A percentile compares a stretch with the other conserved stretches of the same genome.
phyloP scores from a whole-genome alignment of 495 filamentous ascomycete genomes.

The Eremomyces bilateralis region DNA sequence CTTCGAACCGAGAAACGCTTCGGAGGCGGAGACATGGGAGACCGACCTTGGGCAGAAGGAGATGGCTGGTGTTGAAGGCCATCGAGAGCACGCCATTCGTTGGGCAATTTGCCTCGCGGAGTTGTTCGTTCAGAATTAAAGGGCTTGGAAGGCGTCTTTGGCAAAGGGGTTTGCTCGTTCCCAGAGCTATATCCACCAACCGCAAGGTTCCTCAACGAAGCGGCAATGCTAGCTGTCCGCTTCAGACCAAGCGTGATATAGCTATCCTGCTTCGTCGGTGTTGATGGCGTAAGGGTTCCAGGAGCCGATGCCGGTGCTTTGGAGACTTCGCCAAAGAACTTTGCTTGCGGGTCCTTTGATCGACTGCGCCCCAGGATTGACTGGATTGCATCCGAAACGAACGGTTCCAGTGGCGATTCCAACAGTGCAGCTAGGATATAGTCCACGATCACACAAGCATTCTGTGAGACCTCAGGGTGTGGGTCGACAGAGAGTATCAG shows the following conservation, averaged over 20 bases:
- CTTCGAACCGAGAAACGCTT: conserved; percentile 42
- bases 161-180: conserved; percentile 10
- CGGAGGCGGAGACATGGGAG: conserved; percentile 55
- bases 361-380: conserved; percentile 40
- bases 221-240: conserved; percentile 51
- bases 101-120: conserved; percentile 26
- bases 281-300: conserved; percentile 31
- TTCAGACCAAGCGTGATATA: conserved; percentile 41
- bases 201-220: conserved; percentile 45
- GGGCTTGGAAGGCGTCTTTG: conserved; percentile 3
- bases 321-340: conserved; percentile 23
- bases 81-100: conserved; percentile 59
- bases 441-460: conserved; percentile 63
- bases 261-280: conserved; percentile 34
- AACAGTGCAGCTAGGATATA: conserved; percentile 58
- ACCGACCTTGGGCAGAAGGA: conserved; percentile 31
- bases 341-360: conserved; percentile 19
- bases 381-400: conserved; percentile 50
- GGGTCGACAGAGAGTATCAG: conserved; percentile 81
- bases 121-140: no score
- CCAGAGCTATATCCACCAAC: conserved; percentile 23
- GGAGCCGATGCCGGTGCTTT: conserved; percentile 25
- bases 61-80: conserved; percentile 48
- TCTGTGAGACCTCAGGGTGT: conserved; percentile 75
- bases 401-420: conserved; percentile 47